Conservation (phyloP, 2,329 filamentous ascomycete species). For the Chaetomium olivaceum region DNA sequence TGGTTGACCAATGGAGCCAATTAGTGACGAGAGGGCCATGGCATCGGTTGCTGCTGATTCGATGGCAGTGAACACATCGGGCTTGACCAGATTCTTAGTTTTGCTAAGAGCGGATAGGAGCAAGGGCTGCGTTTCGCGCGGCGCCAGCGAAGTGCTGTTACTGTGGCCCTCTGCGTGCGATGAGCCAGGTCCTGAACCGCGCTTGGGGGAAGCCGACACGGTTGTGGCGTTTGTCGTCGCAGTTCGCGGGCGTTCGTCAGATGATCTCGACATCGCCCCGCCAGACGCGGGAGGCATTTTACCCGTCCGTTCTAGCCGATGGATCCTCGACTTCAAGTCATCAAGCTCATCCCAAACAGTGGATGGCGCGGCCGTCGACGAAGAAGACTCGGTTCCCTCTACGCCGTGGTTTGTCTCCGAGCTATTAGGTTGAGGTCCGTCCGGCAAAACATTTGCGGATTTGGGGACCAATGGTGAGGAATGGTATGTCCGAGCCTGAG, state of each 20-base stretch:
- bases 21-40: slow-evolving; percentile 73
- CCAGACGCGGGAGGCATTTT: slow-evolving; percentile 82
- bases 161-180: slow-evolving; percentile 48
- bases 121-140: slow-evolving; percentile 69
- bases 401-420: slow-evolving; percentile 46
- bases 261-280: slow-evolving; percentile 71
- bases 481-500: slow-evolving; percentile 52
- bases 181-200: slow-evolving; percentile 37
- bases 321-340: slow-evolving; percentile 89
- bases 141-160: slow-evolving; percentile 39
- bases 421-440: slow-evolving; percentile 38
- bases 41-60: slow-evolving; percentile 83
- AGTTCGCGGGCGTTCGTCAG: slow-evolving; percentile 81
- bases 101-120: slow-evolving; percentile 80
- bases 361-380: slow-evolving; percentile 84
- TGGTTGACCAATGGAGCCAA: slow-evolving; percentile 69
- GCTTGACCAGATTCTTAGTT: slow-evolving; percentile 67
- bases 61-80: slow-evolving; percentile 74
- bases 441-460: slow-evolving; percentile 41
- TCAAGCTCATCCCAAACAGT: slow-evolving; percentile 98
- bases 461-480: slow-evolving; percentile 61
- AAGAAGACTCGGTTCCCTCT: slow-evolving; percentile 80
- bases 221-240: slow-evolving; percentile 91
- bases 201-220: slow-evolving; percentile 84
- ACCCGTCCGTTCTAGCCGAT: slow-evolving; percentile 84